Evolutionary conservation across 1,284 basidiomycete species (phyloP).

Genomic region (Heterobasidion irregulare): DNA sequence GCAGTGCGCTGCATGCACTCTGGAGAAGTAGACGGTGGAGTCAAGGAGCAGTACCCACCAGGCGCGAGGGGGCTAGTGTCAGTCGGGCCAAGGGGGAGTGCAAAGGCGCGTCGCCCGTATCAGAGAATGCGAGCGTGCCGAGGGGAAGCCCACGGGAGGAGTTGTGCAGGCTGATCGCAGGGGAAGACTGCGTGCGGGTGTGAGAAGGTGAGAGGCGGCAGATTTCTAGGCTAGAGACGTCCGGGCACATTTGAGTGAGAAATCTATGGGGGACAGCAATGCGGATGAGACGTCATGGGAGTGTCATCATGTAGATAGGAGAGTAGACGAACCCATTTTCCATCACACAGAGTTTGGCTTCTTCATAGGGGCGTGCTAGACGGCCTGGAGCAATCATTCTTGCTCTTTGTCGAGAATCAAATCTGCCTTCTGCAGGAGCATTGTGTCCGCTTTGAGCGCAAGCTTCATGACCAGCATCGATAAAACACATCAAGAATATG

Average conservation of each 20-base stretch:
- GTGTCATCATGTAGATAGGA: not conserved
- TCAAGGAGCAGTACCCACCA: conserved; percentile 5
- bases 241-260: conserved; percentile 61
- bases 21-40: conserved; percentile 16
- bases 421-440: conserved; percentile 49
- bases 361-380: conserved; percentile 24
- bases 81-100: conserved; percentile 8
- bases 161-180: not conserved
- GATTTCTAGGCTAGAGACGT: conserved; percentile 37
- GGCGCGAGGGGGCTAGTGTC: conserved; percentile 4
- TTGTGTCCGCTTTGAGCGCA: conserved; percentile 48
- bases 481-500: conserved; percentile 8
- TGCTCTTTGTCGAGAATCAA: conserved; percentile 73
- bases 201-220: conserved; percentile 26
- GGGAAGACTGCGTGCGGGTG: conserved; percentile 5
- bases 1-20: conserved; percentile 17
- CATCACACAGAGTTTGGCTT: conserved; percentile 52
- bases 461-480: conserved; percentile 40
- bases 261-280: conserved; percentile 34
- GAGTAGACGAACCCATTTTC: conserved; percentile 49
- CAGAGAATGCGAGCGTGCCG: conserved; percentile 8
- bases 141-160: conserved; percentile 9
- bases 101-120: conserved; percentile 5
- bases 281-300: conserved; percentile 4
- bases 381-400: conserved; percentile 45